A percentile compares a stretch with the other conserved stretches of the same genome.
These are phyloP conservation scores for Asterionellopsis glacialis DNA, from an alignment of 108 stramenopile genomes.

Conservation along the genomic window DNA sequence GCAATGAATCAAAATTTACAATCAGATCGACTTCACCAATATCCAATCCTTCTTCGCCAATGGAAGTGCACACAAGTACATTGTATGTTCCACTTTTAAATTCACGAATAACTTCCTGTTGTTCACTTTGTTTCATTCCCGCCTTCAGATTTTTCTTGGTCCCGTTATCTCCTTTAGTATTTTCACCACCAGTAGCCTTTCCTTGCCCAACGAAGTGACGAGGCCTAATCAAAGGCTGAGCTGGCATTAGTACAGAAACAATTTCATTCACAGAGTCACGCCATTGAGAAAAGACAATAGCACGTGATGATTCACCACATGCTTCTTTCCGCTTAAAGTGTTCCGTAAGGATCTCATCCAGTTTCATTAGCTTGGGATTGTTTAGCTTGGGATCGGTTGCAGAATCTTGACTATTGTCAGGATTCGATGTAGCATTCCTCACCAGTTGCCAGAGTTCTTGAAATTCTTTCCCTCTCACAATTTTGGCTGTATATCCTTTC, in stretches of 20 bases:
- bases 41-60: constrained; percentile 94
- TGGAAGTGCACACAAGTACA: constrained; percentile 91
- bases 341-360: constrained; percentile 65
- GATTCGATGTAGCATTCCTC: constrained; percentile 24
- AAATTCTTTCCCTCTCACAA: constrained; percentile 38
- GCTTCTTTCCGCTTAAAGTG: constrained; percentile 71
- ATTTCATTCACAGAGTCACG: constrained; percentile 78
- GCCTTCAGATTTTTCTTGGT: constrained; percentile 6
- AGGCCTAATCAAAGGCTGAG: constrained; percentile 46
- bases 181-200: constrained; percentile 22
- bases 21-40: constrained; percentile 97
- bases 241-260: constrained; percentile 34
- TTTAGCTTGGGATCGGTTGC: constrained; percentile 23
- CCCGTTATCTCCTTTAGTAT: not conserved
- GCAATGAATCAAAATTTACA: constrained; percentile 84
- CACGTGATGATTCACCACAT: constrained; percentile 48
- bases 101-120: constrained; percentile 72
- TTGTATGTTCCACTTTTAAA: constrained; percentile 81
- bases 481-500: constrained; percentile 22
- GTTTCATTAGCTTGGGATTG: constrained; percentile 79
- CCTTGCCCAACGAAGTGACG: constrained; percentile 80
- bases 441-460: constrained; percentile 32
- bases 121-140: constrained; percentile 86
- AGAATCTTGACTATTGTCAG: constrained; percentile 6
- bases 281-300: constrained; percentile 87